Evolutionary conservation across 2,329 filamentous ascomycete species (phyloP), one percentile per base, ranked within the genome.

Genomic region (Colletotrichum trifolii): DNA sequence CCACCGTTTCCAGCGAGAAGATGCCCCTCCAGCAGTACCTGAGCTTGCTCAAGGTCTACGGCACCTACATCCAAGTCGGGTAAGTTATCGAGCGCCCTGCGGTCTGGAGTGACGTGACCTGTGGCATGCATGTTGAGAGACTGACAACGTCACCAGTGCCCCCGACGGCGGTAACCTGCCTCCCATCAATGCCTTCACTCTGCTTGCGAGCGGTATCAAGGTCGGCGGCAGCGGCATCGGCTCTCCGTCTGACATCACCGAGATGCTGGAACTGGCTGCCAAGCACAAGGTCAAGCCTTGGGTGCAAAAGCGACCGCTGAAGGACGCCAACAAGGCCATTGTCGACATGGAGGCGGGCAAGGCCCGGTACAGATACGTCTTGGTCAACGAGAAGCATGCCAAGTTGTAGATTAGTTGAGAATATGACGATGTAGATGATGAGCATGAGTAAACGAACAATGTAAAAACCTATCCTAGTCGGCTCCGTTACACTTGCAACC

Each of bases 21-120:
- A 68, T 68, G 67, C 89, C 89, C 0, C 72, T 92, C 12, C 74
- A 77, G 52, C 77, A 85, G 46, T 93, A 92, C 75, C 78, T 92
- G 61, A 73, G 78, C 13, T 78, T 92, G 4, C 67, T 73, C 9
- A 68, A 67, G 34, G 60, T 71, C 2, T 55, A 69, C 56, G 71
- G 71, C 13, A 69, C 60, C 49, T 64, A 68, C 54, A 69, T 73
- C 15, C 71, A 73, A 50, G 70, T 73, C 33, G 71, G 67, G 67
- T 68, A 59, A 61, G 67, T 62, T 12, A 9, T 34, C 6, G 4
- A 15, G 33, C 11, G n/a, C 8, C 35, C 9, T 8, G 4, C 25
- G 4, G 1, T 10, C 25, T 34, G n/a, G 10, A 11, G 42, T 43
- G 25, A 25, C 25, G 25, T 25, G 25, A 25, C 25, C 1, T 25